Evolutionary conservation across 1,284 basidiomycete genomes (phyloP).

Genomic region (Austroboletus rostrupii): DNA sequence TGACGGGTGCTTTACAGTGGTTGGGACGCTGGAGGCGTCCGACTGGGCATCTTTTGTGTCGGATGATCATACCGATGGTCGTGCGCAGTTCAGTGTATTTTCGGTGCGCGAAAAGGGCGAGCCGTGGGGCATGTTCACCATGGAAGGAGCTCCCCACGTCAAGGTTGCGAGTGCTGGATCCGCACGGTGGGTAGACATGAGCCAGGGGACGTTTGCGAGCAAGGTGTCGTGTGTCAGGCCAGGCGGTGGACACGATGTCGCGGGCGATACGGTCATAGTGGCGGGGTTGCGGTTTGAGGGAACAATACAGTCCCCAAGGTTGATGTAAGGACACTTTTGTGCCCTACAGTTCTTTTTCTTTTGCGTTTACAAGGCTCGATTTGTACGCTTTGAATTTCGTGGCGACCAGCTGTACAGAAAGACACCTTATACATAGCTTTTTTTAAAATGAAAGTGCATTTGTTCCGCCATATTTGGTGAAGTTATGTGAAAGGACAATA

Average conservation of each 20-base stretch:
- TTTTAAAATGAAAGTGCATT: no score
- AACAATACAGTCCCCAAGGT: constrained; percentile 13
- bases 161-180: constrained; percentile 36
- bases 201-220: constrained; percentile 38
- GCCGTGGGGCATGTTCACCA: constrained; percentile 68
- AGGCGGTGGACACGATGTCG: constrained; percentile 8
- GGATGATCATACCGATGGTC: constrained; percentile 60
- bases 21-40: constrained; percentile 62
- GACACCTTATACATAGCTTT: no score
- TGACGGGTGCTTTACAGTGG: constrained; percentile 42
- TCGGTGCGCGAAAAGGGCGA: constrained; percentile 43
- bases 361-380: neutral
- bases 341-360: neutral
- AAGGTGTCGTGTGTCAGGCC: constrained; percentile 44
- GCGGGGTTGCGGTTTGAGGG: constrained; percentile 20
- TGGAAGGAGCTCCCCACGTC: constrained; percentile 39
- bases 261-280: constrained; percentile 23
- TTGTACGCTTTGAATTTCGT: neutral
- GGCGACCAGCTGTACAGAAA: no score
- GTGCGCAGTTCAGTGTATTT: constrained; percentile 66
- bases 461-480: no score
- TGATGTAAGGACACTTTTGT: constrained; percentile 7
- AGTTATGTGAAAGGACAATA: no score
- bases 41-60: constrained; percentile 70
- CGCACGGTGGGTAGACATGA: constrained; percentile 38